Conservation (phyloP, 257 asterid species). For the Dorcoceras hygrometricum region DNA sequence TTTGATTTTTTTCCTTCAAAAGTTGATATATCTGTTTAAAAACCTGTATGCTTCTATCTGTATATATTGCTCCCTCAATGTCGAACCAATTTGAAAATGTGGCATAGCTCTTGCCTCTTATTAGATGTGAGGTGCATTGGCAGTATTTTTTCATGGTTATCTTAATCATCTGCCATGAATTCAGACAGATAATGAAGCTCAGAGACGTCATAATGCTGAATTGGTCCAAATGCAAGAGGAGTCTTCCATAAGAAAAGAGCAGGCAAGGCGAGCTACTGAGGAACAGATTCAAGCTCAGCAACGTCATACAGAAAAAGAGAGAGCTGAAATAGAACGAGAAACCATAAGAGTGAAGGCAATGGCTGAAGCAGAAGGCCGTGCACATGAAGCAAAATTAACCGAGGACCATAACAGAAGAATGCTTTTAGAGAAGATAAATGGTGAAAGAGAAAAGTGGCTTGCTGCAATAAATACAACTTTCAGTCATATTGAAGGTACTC, state of each 20-base stretch:
- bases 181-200: constrained; percentile 91
- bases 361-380: constrained; percentile 97
- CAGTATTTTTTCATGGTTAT: constrained; percentile 19
- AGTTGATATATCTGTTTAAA: background rate
- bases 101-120: background rate
- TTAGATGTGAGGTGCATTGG: constrained; percentile 7
- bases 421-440: constrained; percentile 73
- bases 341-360: constrained; percentile 83
- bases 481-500: constrained; percentile 86
- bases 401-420: constrained; percentile 88
- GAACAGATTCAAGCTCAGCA: constrained; percentile 95
- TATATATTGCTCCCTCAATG: constrained; percentile 12
- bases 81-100: constrained; percentile 1
- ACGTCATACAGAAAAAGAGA: constrained; percentile 86
- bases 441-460: constrained; percentile 99
- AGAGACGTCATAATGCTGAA: constrained; percentile 75
- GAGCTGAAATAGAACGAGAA: constrained; percentile 91
- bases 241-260: constrained; percentile 81
- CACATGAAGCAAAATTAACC: constrained; percentile 85
- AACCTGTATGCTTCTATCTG: background rate
- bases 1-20: background rate
- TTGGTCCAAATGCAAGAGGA: constrained; percentile 93
- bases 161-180: constrained; percentile 23
- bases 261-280: constrained; percentile 90
- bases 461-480: constrained; percentile 93